These are phyloP conservation scores for Fusarium sp. DNA, from an alignment of 2,329 filamentous ascomycete species.

Conservation along the genomic window DNA sequence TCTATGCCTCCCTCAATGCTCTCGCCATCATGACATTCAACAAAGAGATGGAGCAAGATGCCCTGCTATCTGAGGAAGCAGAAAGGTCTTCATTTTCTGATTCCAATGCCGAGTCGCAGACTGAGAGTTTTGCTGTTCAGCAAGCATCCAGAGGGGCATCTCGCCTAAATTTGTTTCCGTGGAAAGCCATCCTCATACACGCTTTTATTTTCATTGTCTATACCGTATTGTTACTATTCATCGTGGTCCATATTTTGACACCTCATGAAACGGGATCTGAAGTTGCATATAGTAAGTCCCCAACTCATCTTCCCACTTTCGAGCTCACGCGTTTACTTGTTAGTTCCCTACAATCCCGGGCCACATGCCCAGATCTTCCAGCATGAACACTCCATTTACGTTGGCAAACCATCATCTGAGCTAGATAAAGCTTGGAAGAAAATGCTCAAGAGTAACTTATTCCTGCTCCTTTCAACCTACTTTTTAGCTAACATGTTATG, in stretches of 20 bases:
- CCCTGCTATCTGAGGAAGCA: not conserved
- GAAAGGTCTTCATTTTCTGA: not conserved
- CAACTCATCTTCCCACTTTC: fast-evolving
- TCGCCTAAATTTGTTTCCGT: fast-evolving
- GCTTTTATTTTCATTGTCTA: fast-evolving
- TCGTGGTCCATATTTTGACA: no score
- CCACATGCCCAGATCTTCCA: not conserved
- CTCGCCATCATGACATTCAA: not conserved
- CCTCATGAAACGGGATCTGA: not conserved
- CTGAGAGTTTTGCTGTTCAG: fast-evolving
- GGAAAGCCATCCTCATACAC: not conserved
- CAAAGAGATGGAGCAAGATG: not conserved
- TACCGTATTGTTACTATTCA: not conserved
- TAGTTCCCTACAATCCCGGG: not conserved
- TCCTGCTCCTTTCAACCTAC: no score
- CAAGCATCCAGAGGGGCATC: fast-evolving
- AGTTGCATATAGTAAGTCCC: not conserved
- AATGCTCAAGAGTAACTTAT: not conserved
- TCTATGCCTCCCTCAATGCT: not conserved
- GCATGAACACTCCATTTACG: not conserved
- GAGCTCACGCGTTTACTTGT: fast-evolving
- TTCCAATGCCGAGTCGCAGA: not conserved
- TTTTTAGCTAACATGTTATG: fast-evolving
- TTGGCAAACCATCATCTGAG: not conserved
- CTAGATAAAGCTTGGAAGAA: not conserved